Evolutionary conservation across 768 basidiomycete genomes (phyloP).

Genomic region (Pulveroboletus frians): DNA sequence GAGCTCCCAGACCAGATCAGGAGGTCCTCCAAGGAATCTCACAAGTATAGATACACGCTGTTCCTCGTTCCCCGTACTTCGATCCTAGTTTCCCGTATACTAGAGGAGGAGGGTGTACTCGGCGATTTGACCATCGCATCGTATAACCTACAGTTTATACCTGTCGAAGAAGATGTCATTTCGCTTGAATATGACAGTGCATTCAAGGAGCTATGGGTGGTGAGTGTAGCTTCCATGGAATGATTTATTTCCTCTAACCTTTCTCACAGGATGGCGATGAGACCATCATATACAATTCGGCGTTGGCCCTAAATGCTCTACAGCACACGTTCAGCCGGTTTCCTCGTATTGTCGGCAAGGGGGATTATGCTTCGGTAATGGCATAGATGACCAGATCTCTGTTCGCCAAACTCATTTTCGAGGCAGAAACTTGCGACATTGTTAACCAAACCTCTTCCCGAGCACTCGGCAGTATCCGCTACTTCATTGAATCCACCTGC

Average conservation of each 20-base stretch:
- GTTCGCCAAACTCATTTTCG: conserved; percentile 10
- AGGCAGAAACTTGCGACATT: conserved; percentile 71
- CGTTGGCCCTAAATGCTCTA: conserved; percentile 76
- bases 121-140: conserved; percentile 87
- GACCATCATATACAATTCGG: conserved; percentile 82
- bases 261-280: conserved; percentile 81
- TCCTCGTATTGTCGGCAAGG: conserved; percentile 90
- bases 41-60: conserved; percentile 80
- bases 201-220: conserved; percentile 89
- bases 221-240: conserved; percentile 36
- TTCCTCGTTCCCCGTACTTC: conserved; percentile 86
- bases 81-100: conserved; percentile 73
- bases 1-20: conserved; percentile 80
- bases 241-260: neutral
- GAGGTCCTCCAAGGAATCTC: conserved; percentile 61
- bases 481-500: conserved; percentile 45
- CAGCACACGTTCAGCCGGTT: conserved; percentile 85
- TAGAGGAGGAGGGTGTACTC: conserved; percentile 96
- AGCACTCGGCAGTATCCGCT: conserved; percentile 35
- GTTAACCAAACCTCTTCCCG: conserved; percentile 54
- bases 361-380: conserved; percentile 74
- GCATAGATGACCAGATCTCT: neutral
- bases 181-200: conserved; percentile 83
- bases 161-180: conserved; percentile 87
- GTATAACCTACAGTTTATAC: conserved; percentile 92